Conservation (phyloP, 495 filamentous ascomycete genomes). For the Neurospora hispaniola region DNA sequence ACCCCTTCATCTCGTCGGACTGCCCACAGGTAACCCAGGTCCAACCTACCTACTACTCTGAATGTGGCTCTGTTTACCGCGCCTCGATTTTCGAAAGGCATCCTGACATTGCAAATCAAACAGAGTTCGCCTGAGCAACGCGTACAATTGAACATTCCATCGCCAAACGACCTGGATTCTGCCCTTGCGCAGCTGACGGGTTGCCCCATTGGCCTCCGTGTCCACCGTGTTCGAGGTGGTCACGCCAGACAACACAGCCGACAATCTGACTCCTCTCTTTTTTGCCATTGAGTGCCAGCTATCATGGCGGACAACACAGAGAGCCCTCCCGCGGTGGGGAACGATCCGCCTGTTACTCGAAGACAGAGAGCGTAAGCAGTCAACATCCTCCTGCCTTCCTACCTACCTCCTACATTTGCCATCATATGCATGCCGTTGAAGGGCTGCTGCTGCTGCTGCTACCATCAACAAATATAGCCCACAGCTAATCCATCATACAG, state of each 20-base stretch:
- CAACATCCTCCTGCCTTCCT: neutral
- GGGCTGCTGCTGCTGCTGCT: neutral
- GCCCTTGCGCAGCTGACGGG: neutral
- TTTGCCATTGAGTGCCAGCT: neutral
- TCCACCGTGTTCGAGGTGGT: neutral
- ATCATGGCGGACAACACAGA: neutral
- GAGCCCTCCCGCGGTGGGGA: neutral
- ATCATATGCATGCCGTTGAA: neutral
- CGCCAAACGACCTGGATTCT: neutral
- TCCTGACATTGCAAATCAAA: neutral
- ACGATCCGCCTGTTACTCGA: neutral
- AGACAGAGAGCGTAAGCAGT: slow-evolving; percentile 14
- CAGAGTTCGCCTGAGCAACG: neutral
- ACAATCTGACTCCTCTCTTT: neutral
- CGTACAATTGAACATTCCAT: neutral
- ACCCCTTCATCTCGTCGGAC: neutral
- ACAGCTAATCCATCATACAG: slow-evolving; percentile 13
- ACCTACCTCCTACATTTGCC: neutral
- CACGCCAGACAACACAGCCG: neutral
- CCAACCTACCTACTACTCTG: neutral
- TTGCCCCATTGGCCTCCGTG: neutral
- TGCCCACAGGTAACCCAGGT: neutral
- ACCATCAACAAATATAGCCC: slow-evolving; percentile 3
- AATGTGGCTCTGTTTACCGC: neutral
- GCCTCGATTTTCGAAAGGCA: neutral